phyloP scores from a whole-genome alignment of 257 asterid species.

The Nicotiana otophora region DNA sequence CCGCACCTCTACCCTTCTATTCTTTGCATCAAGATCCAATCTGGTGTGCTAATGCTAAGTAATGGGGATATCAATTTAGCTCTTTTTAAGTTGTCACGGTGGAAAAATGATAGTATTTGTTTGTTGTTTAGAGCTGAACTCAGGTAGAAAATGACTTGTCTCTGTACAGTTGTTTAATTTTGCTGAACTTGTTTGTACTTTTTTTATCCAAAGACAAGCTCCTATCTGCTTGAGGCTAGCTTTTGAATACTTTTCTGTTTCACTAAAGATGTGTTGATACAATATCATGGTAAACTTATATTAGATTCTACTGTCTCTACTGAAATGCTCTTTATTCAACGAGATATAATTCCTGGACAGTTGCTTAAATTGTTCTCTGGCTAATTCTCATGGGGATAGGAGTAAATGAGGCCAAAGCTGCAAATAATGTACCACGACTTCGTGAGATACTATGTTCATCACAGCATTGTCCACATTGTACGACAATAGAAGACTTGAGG shows the following conservation, averaged over 20 bases:
- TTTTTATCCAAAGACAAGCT: not conserved
- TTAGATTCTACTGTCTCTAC: not conserved
- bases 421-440: not conserved
- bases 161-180: not conserved
- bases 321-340: not conserved
- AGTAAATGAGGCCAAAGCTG: not conserved
- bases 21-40: not conserved
- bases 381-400: not conserved
- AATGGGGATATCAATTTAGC: not conserved
- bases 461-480: not conserved
- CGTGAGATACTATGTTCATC: not conserved
- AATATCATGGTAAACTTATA: not conserved
- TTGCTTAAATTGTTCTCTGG: not conserved
- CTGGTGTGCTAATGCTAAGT: not conserved
- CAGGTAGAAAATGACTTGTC: not conserved
- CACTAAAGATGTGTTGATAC: not conserved
- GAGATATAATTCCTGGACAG: not conserved
- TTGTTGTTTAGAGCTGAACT: constrained; percentile 5
- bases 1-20: too few relatives aligned
- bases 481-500: not conserved
- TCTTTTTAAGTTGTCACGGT: not conserved
- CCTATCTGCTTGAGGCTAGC: not conserved
- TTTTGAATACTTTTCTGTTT: not conserved
- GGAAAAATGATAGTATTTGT: not conserved
- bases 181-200: not conserved